phyloP scores from a whole-genome alignment of 2,329 filamentous ascomycete species.

The Periconia digitata region DNA sequence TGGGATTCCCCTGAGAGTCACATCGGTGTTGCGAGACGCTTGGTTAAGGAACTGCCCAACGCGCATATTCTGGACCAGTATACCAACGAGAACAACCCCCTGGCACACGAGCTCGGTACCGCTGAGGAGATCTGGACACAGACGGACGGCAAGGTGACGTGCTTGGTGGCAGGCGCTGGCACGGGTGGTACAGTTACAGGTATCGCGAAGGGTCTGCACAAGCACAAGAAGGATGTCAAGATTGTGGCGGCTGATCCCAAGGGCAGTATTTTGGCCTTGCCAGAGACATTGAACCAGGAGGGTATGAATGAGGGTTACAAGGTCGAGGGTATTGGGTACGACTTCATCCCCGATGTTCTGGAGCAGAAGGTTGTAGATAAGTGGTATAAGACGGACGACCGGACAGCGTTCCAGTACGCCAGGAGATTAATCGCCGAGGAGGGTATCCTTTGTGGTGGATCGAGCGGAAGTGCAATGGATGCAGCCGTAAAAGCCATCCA shows the following conservation, averaged over 20 bases:
- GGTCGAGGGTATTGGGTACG: conserved; percentile 97
- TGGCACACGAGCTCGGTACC: conserved; percentile 90
- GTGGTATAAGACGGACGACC: conserved; percentile 98
- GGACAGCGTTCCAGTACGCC: conserved; percentile 88
- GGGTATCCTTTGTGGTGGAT: conserved; percentile 89
- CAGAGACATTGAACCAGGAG: conserved; percentile 76
- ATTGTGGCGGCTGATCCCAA: conserved; percentile 90
- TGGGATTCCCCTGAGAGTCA: conserved; percentile 95
- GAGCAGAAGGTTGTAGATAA: conserved; percentile 78
- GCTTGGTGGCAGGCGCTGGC: conserved; percentile 86
- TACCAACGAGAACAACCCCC: conserved; percentile 84
- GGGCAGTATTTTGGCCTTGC: conserved; percentile 86
- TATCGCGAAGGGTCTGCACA: conserved; percentile 78
- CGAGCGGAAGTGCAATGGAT: conserved; percentile 87
- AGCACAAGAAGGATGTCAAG: conserved; percentile 83
- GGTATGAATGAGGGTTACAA: conserved; percentile 86
- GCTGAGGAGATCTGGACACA: conserved; percentile 96
- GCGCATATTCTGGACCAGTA: conserved; percentile 98
- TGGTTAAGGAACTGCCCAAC: conserved; percentile 95
- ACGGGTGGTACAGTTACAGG: conserved; percentile 96
- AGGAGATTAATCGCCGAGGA: conserved; percentile 90
- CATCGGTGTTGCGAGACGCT: conserved; percentile 86
- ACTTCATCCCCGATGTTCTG: conserved; percentile 94
- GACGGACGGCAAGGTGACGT: conserved; percentile 78
- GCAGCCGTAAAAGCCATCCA: conserved; percentile 76